Conservation (phyloP, 2,329 filamentous ascomycete genomes). For the Clarireedia monteithiana region DNA sequence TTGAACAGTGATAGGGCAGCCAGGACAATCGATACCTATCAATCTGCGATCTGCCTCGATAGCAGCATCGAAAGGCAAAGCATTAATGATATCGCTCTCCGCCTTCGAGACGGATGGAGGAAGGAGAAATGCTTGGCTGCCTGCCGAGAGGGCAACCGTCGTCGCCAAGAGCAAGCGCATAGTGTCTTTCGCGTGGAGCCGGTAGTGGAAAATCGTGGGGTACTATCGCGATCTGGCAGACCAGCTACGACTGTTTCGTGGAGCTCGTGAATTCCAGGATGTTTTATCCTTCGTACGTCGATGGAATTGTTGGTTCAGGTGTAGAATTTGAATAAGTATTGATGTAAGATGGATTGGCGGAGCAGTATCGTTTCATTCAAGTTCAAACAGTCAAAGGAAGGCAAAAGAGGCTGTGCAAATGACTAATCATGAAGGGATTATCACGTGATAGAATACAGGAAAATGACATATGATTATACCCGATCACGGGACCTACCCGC, state of each 20-base stretch:
- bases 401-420: not conserved
- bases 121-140: conserved; percentile 42
- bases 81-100: conserved; percentile 36
- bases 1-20: conserved; percentile 39
- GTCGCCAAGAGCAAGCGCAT: conserved; percentile 22
- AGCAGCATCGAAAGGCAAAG: conserved; percentile 34
- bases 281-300: too few species aligned
- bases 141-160: conserved; percentile 15
- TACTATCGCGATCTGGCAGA: not conserved
- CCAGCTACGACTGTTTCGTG: not conserved
- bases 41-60: conserved; percentile 32
- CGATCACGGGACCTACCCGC: too few species aligned
- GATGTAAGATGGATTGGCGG: too few species aligned
- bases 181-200: conserved; percentile 3
- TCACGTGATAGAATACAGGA: too few species aligned
- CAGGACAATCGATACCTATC: conserved; percentile 44
- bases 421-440: too few species aligned
- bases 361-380: not conserved
- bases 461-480: too few species aligned
- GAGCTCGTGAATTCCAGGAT: not conserved
- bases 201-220: not conserved
- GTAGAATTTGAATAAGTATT: not conserved
- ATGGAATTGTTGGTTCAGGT: too few species aligned
- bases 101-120: conserved; percentile 41
- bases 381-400: not conserved